These are phyloP conservation scores for Larix kaempferi DNA, from an alignment of 75 land plant species.

Conservation along the genomic window DNA sequence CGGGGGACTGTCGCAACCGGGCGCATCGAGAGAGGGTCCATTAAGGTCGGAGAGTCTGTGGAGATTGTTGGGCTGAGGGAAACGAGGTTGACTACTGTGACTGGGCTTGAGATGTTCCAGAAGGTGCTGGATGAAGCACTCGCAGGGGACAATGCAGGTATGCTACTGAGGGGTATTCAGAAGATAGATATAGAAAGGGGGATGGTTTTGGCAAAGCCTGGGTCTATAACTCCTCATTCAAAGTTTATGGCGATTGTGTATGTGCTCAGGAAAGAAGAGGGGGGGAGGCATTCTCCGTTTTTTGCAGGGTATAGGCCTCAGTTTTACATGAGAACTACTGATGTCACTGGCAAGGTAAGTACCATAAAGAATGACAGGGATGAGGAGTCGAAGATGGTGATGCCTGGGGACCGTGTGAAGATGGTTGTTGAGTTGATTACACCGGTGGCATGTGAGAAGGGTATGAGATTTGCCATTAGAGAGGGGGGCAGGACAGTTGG, in stretches of 20 bases:
- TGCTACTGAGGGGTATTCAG: conserved; percentile 73
- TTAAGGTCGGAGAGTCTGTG: conserved; percentile 80
- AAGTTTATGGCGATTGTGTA: conserved; percentile 78
- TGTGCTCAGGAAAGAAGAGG: conserved; percentile 90
- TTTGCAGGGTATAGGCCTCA: conserved; percentile 84
- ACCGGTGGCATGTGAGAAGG: conserved; percentile 87
- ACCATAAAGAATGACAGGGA: conserved; percentile 77
- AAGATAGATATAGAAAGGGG: conserved; percentile 78
- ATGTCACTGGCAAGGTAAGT: conserved; percentile 85
- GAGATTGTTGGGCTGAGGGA: conserved; percentile 87
- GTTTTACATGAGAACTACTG: conserved; percentile 96
- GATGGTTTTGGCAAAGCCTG: conserved; percentile 89
- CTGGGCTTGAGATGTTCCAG: conserved; percentile 98
- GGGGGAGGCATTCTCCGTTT: conserved; percentile 90
- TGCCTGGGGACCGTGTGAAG: conserved; percentile 97
- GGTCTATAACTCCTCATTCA: conserved; percentile 68
- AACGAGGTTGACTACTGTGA: conserved; percentile 77
- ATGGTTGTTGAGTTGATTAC: conserved; percentile 80
- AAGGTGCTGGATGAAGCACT: conserved; percentile 82
- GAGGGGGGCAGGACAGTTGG: conserved; percentile 96
- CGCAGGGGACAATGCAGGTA: conserved; percentile 87
- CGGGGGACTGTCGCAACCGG: conserved; percentile 98
- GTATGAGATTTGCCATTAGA: conserved; percentile 97
- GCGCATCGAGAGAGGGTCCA: conserved; percentile 77
- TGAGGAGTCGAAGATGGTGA: conserved; percentile 98